Evolutionary conservation across 139 green algal species (phyloP).

Genomic region (Edaphochlamys debaryana): DNA sequence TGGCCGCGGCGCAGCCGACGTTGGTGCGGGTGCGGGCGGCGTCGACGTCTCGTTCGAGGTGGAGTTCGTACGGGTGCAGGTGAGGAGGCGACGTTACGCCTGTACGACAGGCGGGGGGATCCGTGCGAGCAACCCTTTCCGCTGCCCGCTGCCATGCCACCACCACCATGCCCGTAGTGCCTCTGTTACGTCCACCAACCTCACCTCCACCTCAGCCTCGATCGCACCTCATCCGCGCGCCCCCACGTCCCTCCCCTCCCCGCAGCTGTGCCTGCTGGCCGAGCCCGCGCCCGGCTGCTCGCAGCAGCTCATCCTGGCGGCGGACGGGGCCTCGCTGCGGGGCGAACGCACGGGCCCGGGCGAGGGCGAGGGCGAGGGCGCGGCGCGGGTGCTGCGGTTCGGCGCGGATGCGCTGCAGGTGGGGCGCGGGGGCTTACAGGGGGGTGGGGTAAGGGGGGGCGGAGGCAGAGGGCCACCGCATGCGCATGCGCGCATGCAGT

Average conservation of each 20-base stretch:
- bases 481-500: too few relatives aligned
- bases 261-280: conserved; percentile 7
- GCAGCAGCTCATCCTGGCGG: conserved; percentile 60
- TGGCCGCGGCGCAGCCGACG: neutral
- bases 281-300: neutral
- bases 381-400: conserved; percentile 30
- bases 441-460: too few relatives aligned
- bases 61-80: conserved; percentile 72
- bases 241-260: neutral
- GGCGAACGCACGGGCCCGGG: conserved; percentile 31
- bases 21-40: neutral
- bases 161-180: too few relatives aligned
- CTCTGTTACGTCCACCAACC: too few relatives aligned
- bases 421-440: neutral
- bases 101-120: too few relatives aligned
- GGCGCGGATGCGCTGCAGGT: conserved; percentile 49
- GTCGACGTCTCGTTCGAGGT: conserved; percentile 63
- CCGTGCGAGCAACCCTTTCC: too few relatives aligned
- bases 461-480: too few relatives aligned
- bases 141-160: too few relatives aligned
- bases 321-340: conserved; percentile 61
- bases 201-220: too few relatives aligned
- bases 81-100: too few relatives aligned
- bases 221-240: too few relatives aligned
- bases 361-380: neutral